Evolutionary conservation across 2,329 filamentous ascomycete genomes (phyloP).

Genomic region (Rutstroemia sp.): DNA sequence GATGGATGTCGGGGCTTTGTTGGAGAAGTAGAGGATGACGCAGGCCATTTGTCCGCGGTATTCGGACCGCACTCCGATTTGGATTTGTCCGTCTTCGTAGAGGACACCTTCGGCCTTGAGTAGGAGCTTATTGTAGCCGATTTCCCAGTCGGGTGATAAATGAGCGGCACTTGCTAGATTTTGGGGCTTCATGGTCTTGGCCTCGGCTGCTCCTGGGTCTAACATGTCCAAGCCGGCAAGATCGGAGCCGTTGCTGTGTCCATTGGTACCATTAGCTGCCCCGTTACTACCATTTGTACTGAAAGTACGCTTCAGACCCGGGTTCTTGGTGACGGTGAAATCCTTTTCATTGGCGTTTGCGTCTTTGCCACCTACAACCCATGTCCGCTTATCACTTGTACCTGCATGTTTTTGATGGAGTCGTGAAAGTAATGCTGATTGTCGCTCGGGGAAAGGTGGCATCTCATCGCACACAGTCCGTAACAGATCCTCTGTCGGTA

Average conservation of each 20-base stretch:
- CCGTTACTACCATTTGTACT: slow-evolving; percentile 48
- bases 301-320: slow-evolving; percentile 80
- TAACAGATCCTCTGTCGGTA: slow-evolving; percentile 84
- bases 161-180: slow-evolving; percentile 91
- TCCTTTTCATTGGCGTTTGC: slow-evolving; percentile 78
- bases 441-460: slow-evolving; percentile 93
- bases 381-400: slow-evolving; percentile 91
- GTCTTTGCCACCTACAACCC: slow-evolving; percentile 96
- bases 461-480: slow-evolving; percentile 96
- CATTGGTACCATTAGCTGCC: slow-evolving; percentile 42
- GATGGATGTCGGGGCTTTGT: slow-evolving; percentile 80
- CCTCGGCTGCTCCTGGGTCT: slow-evolving; percentile 47
- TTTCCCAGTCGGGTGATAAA: slow-evolving; percentile 89
- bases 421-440: slow-evolving; percentile 84
- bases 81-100: slow-evolving; percentile 91
- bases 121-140: slow-evolving; percentile 77
- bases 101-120: slow-evolving; percentile 77
- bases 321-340: slow-evolving; percentile 71
- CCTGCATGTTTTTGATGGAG: slow-evolving; percentile 91
- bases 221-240: slow-evolving; percentile 78
- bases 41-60: slow-evolving; percentile 95
- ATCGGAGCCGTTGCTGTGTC: slow-evolving; percentile 46
- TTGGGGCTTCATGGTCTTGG: slow-evolving; percentile 55
- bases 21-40: slow-evolving; percentile 90
- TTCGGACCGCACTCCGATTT: slow-evolving; percentile 86